Base-by-base conservation (phyloP, 2,329 filamentous ascomycete genomes). In the Grosmannia huntii region DNA sequence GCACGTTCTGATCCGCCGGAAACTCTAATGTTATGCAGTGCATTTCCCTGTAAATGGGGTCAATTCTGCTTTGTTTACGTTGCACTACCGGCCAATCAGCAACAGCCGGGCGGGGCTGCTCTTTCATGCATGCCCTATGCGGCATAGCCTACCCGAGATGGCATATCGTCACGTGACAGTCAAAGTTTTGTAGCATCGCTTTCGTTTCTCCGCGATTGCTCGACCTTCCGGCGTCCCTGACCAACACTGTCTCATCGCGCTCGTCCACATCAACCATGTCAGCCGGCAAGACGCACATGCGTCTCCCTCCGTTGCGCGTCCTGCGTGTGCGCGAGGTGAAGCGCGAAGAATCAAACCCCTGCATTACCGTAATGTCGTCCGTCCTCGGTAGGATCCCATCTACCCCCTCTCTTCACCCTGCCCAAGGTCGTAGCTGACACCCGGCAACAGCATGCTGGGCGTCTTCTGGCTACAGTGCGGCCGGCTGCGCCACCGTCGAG, bases 381-480 rank as follows among this genome's bases (percentile, higher is more conserved):
- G 79, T 84, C 21, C 73, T 83, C 41, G 73, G 79, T 82, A 72
- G 54, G 72, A 70, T 23, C 21, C 28, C 48, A 6, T 14, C 23
- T 64, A 53, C 62, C 56, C 10, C 4, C n/a, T 23, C 6, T 36
- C 16, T 33, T 33, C 14, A 9, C 50, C 50, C 21, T 52, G 33
- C 5, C 3, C 33, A 36, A 3, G 12, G 33, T 36, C 33, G 33
- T 14, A 36, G 36, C 36, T n/a, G 19, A 10, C 9, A 23, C 23
- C 27, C 31, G 27, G 44, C 53, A 14, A 63, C 62, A 92, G 88
- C 87, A 62, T 94, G 89, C 73, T 94, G 89, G 89, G 89, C 89
- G 1, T 91, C 88, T 2, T 81, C 85, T 33, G 88, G 88, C 53
- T 85, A 86, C 72, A 86, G 74, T 69, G 75, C 79, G 6, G 68